Base-by-base conservation (phyloP, 2,329 filamentous ascomycete genomes). In the Verticillium klebahnii region DNA sequence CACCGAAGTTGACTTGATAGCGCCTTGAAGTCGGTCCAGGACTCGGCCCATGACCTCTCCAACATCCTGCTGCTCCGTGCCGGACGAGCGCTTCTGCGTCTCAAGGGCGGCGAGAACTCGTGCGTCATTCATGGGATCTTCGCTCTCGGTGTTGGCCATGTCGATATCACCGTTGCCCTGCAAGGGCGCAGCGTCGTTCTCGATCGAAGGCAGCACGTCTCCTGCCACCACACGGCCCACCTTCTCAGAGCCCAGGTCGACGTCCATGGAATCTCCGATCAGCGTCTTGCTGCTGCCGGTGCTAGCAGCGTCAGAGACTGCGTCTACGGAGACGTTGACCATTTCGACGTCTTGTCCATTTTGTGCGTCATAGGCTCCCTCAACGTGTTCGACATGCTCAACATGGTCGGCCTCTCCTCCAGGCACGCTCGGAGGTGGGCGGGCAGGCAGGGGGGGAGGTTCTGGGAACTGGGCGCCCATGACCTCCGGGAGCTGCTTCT, bases 11-110 rank as follows among this genome's bases (percentile, higher is more conserved):
- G 92, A 85, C 62, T 84, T 88, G 70, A 98, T 93, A 2, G 94
- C 93, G 59, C 91, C 93, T 69, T 95, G 91, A n/a, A 97, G 81
- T 58, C 95, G 90, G 70, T 94, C 93, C 62, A 97, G 86, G 31
- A 97, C 91, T 69, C 94, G 95, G 62, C 92, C 92, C 78, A 97
- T 93, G 56, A 97, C 94, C 75, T 99, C 95, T 14, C 93, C 93
- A 5, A 97, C 94, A 75, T 99, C 95, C 76, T 99, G 93, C 71
- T 99, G 95, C 37, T 92, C 81, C 0, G 82, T 85, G 2, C 82
- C 82, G 11, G 80, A 80, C 36, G 75, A 77, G 69, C 78, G 65
- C 60, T 78, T 78, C 70, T 77, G 78, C 68, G 76, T 78, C 68
- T 79, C 81, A 31, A 79, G 76, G 5, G 75, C 81, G 61, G 70